Evolutionary conservation across 495 filamentous ascomycete genomes (phyloP).

Genomic region (Xanthoparmelia taractica): DNA sequence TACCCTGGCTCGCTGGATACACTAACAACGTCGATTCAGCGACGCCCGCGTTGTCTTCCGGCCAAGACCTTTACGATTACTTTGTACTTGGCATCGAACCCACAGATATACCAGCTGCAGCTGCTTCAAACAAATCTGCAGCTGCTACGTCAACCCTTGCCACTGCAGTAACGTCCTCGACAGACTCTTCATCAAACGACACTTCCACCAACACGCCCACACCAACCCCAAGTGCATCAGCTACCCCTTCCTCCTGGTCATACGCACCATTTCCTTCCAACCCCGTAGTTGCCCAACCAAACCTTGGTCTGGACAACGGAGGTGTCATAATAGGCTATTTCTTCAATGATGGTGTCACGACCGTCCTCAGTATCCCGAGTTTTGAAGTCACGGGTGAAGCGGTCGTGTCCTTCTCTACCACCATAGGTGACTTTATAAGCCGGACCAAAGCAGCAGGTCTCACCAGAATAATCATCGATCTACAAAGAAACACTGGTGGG

Average conservation of each 20-base stretch:
- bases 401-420: slow-evolving; percentile 32
- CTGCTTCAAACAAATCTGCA: not conserved
- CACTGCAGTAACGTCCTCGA: slow-evolving; percentile 9
- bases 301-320: slow-evolving; percentile 29
- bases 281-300: slow-evolving; percentile 31
- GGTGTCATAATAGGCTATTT: slow-evolving; percentile 39
- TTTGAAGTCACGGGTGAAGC: slow-evolving; percentile 35
- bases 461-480: slow-evolving; percentile 44
- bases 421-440: slow-evolving; percentile 38
- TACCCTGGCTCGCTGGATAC: slow-evolving; percentile 36
- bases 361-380: slow-evolving; percentile 45
- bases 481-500: slow-evolving; percentile 44
- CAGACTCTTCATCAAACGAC: slow-evolving; percentile 9
- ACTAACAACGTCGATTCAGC: slow-evolving; percentile 22
- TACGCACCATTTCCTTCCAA: slow-evolving; percentile 30
- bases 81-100: slow-evolving; percentile 36
- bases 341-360: slow-evolving; percentile 33
- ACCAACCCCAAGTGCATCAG: slow-evolving; percentile 6
- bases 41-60: slow-evolving; percentile 40
- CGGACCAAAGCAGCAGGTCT: slow-evolving; percentile 31
- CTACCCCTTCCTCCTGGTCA: slow-evolving; percentile 25
- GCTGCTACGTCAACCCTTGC: slow-evolving; percentile 9
- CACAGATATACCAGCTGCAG: slow-evolving; percentile 14
- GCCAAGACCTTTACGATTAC: slow-evolving; percentile 44
- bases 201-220: slow-evolving; percentile 9